Conservation (phyloP, 345 rosid genomes). For the Lepidium didymum region DNA sequence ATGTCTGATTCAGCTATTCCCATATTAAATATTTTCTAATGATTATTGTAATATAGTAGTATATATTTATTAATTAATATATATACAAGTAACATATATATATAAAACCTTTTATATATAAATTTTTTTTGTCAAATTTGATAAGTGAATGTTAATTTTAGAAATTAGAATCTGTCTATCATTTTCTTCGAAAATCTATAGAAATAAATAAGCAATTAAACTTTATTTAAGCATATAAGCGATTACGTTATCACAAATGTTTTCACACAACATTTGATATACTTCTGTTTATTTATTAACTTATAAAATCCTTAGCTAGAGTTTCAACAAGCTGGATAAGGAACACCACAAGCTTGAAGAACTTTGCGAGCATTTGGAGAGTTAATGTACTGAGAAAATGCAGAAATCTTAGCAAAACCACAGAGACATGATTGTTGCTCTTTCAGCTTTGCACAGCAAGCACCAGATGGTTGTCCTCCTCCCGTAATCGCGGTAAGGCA, state of each 20-base stretch:
- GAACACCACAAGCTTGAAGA: conserved; percentile 37
- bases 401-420: conserved; percentile 45
- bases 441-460: conserved; percentile 52
- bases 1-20: too few relatives aligned
- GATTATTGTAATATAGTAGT: too few relatives aligned
- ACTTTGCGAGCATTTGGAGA: conserved; percentile 46
- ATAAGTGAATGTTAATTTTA: too few relatives aligned
- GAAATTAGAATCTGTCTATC: too few relatives aligned
- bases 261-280: not conserved
- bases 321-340: conserved; percentile 44
- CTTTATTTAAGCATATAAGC: conserved; percentile 9
- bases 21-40: too few relatives aligned
- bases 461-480: conserved; percentile 30
- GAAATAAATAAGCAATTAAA: not conserved
- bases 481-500: conserved; percentile 38
- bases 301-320: not conserved
- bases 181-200: not conserved
- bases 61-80: too few relatives aligned
- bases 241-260: conserved; percentile 8
- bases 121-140: too few relatives aligned
- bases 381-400: conserved; percentile 31
- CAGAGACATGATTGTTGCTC: conserved; percentile 67
- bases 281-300: not conserved
- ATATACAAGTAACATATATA: too few relatives aligned
- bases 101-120: too few relatives aligned